Percentiles rank a stretch among this genome's conserved stretches.
Evolutionary conservation across 768 basidiomycete species (phyloP).

Genomic region (Paxillus ammoniavirescens): DNA sequence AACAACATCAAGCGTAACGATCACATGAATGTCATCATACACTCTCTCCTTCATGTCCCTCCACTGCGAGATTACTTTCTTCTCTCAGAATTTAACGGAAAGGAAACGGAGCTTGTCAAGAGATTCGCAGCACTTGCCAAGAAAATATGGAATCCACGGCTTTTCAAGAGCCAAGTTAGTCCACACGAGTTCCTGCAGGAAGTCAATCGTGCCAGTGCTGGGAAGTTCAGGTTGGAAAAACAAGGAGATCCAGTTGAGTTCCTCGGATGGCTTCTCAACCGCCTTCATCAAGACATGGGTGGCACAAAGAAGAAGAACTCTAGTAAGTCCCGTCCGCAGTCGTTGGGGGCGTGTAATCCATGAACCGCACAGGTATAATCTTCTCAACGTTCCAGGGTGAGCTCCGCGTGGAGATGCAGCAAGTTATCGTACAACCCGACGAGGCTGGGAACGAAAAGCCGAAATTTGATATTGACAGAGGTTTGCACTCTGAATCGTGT

Average conservation of each 20-base stretch:
- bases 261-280: conserved; percentile 92
- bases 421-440: conserved; percentile 83
- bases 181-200: conserved; percentile 99
- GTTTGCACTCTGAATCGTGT: conserved; percentile 40
- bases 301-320: conserved; percentile 92
- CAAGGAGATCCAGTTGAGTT: conserved; percentile 98
- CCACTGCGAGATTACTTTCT: conserved; percentile 88
- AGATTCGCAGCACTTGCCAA: conserved; percentile 86
- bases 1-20: conserved; percentile 98
- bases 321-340: conserved; percentile 51
- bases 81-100: conserved; percentile 68
- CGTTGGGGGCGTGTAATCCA: conserved; percentile 17
- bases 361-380: conserved; percentile 65
- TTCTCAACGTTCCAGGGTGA: conserved; percentile 95
- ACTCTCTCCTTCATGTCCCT: conserved; percentile 86
- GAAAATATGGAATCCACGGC: conserved; percentile 93
- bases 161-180: conserved; percentile 97
- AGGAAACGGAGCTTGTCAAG: conserved; percentile 83
- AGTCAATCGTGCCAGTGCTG: conserved; percentile 83
- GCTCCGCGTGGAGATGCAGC: conserved; percentile 88
- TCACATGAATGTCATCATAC: conserved; percentile 96
- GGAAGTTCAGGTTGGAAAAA: conserved; percentile 89
- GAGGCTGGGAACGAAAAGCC: conserved; percentile 77
- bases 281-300: conserved; percentile 87
- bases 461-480: conserved; percentile 91